Percentiles rank a stretch among this genome's conserved stretches.
Conservation (phyloP, 1,284 basidiomycete genomes). For the Rhodotorula sp. region DNA sequence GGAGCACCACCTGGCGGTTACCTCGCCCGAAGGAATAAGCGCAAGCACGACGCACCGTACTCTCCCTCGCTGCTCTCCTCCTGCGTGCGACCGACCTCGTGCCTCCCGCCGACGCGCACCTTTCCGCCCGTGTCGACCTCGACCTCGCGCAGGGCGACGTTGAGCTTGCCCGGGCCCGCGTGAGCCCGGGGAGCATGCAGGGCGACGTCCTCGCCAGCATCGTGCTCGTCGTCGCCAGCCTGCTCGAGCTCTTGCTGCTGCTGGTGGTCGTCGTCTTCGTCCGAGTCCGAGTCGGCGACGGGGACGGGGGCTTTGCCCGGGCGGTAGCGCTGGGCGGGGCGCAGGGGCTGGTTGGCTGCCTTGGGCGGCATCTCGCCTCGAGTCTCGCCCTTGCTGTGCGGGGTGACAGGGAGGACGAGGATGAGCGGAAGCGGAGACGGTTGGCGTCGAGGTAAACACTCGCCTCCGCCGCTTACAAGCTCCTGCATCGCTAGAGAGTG, state of each 20-base stretch:
- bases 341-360: constrained; percentile 27
- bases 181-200: constrained; percentile 12
- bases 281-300: constrained; percentile 20
- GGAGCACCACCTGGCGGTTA: not conserved
- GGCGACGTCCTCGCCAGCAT: constrained; percentile 13
- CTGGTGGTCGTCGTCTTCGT: constrained; percentile 24
- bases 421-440: too few relatives aligned
- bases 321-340: constrained; percentile 30
- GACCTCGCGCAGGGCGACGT: constrained; percentile 41
- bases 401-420: too few relatives aligned
- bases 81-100: constrained; percentile 37
- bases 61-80: constrained; percentile 34
- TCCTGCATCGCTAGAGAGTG: too few relatives aligned
- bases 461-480: too few relatives aligned
- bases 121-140: constrained; percentile 40
- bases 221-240: constrained; percentile 14
- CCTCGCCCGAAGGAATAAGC: not conserved
- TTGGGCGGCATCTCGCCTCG: constrained; percentile 15
- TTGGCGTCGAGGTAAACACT: too few relatives aligned
- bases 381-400: not conserved
- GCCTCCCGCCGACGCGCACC: constrained; percentile 37
- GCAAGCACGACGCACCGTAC: constrained; percentile 9
- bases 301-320: constrained; percentile 29
- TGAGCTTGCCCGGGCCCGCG: constrained; percentile 25
- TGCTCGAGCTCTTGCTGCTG: not conserved